Evolutionary conservation across 306 rosid species (phyloP).

Genomic region (Luffa acutangula): DNA sequence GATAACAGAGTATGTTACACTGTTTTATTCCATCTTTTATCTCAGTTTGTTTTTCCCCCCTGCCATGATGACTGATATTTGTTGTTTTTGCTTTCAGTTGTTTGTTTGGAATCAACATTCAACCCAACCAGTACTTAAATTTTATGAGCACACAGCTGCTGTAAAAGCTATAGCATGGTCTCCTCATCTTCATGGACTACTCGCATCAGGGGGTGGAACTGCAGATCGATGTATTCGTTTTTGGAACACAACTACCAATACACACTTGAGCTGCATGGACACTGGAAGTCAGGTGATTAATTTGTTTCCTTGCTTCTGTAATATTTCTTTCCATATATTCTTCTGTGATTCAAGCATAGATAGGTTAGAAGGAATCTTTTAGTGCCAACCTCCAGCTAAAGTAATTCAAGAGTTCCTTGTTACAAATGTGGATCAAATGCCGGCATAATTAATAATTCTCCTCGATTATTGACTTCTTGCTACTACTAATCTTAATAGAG

Average conservation of each 20-base stretch:
- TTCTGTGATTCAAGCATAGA: slow-evolving; percentile 9
- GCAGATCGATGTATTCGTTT: slow-evolving; percentile 94
- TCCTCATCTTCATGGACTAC: slow-evolving; percentile 99
- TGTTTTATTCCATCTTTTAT: neutral
- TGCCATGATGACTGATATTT: slow-evolving; percentile 14
- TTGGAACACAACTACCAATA: slow-evolving; percentile 96
- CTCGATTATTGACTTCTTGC: neutral
- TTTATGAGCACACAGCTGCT: slow-evolving; percentile 95
- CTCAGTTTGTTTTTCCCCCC: slow-evolving; percentile 12
- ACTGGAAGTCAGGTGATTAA: slow-evolving; percentile 93
- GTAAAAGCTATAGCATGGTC: slow-evolving; percentile 99
- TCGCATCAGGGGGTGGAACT: slow-evolving; percentile 99
- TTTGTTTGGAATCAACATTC: slow-evolving; percentile 98
- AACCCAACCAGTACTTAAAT: slow-evolving; percentile 86
- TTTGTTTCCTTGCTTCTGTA: slow-evolving; percentile 8
- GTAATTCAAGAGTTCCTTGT: neutral
- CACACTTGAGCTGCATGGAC: slow-evolving; percentile 90
- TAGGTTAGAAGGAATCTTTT: neutral
- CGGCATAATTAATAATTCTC: neutral
- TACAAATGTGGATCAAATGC: neutral
- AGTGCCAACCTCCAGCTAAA: neutral
- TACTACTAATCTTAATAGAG: neutral
- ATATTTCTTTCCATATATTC: neutral
- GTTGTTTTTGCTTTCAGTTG: slow-evolving; percentile 37
- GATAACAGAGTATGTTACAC: slow-evolving; percentile 72